Evolutionary conservation across 2,329 filamentous ascomycete species (phyloP).

Genomic region (Emergomyces orientalis): DNA sequence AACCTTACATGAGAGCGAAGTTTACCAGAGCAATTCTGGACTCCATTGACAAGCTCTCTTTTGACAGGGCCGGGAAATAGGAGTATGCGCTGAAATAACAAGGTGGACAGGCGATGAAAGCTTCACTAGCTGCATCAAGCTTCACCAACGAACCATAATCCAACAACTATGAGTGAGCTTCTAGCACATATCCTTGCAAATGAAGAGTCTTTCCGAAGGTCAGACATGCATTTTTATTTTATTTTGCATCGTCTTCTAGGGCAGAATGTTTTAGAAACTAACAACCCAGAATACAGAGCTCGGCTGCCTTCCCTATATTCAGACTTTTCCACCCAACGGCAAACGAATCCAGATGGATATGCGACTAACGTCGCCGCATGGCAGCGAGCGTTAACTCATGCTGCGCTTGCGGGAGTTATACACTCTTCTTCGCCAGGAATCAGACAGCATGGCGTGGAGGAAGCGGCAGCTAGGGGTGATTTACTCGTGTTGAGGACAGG

Average conservation of each 20-base stretch:
- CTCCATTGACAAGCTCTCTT: too few relatives aligned
- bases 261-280: background rate
- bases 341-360: constrained; percentile 77
- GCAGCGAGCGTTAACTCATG: constrained; percentile 63
- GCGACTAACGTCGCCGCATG: constrained; percentile 69
- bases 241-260: constrained; percentile 54
- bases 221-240: constrained; percentile 1
- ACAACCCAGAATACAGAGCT: constrained; percentile 43
- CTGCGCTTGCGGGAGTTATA: constrained; percentile 55
- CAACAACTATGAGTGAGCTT: constrained; percentile 45
- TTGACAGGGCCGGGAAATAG: background rate
- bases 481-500: constrained; percentile 45
- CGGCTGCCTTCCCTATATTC: constrained; percentile 81
- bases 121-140: background rate
- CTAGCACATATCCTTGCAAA: constrained; percentile 55
- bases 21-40: too few relatives aligned
- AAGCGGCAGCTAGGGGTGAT: constrained; percentile 28
- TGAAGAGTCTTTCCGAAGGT: constrained; percentile 49
- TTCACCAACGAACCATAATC: background rate
- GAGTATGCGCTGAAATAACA: background rate
- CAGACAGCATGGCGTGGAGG: background rate
- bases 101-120: background rate
- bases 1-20: background rate
- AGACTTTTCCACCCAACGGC: constrained; percentile 66
- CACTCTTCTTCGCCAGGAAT: constrained; percentile 28